Conservation (phyloP, 352 stramenopile species). For the Phytophthora palmivora region DNA sequence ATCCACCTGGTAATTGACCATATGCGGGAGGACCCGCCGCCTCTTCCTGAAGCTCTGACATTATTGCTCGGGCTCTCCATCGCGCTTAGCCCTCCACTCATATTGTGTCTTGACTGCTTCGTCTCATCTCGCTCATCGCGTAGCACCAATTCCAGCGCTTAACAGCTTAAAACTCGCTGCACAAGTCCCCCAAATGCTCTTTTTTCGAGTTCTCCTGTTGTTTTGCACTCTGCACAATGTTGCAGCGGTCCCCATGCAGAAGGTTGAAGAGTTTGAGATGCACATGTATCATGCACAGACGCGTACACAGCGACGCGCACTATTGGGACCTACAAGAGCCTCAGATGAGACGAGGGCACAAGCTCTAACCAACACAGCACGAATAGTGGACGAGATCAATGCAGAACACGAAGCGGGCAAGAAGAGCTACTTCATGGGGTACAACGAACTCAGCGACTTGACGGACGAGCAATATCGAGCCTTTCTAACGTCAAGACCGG, state of each 20-base stretch:
- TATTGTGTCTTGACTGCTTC: conserved; percentile 36
- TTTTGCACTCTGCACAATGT: conserved; percentile 9
- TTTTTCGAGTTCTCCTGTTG: conserved; percentile 11
- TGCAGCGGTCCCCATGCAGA: conserved; percentile 4
- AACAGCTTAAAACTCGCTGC: conserved; percentile 7
- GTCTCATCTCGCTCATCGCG: conserved; percentile 4
- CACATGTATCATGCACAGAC: conserved; percentile 32
- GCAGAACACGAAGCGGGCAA: conserved; percentile 43
- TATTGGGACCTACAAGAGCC: conserved; percentile 51
- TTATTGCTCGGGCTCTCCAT: conserved; percentile 35
- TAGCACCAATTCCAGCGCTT: conserved; percentile 9
- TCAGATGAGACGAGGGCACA: conserved; percentile 51
- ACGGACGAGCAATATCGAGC: conserved; percentile 68
- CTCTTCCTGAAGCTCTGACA: conserved; percentile 27
- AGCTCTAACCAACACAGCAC: conserved; percentile 48
- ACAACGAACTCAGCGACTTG: conserved; percentile 75
- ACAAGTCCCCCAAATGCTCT: conserved; percentile 19
- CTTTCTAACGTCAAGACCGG: conserved; percentile 60
- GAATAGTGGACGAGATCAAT: conserved; percentile 60
- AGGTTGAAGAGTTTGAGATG: conserved; percentile 35
- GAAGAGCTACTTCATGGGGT: conserved; percentile 60
- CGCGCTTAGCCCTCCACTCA: conserved; percentile 33
- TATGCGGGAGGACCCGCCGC: conserved; percentile 21
- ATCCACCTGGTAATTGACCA: conserved; percentile 24
- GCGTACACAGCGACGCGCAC: conserved; percentile 26